Conservation (phyloP, 306 rosid genomes). For the Glycine tomentella region DNA sequence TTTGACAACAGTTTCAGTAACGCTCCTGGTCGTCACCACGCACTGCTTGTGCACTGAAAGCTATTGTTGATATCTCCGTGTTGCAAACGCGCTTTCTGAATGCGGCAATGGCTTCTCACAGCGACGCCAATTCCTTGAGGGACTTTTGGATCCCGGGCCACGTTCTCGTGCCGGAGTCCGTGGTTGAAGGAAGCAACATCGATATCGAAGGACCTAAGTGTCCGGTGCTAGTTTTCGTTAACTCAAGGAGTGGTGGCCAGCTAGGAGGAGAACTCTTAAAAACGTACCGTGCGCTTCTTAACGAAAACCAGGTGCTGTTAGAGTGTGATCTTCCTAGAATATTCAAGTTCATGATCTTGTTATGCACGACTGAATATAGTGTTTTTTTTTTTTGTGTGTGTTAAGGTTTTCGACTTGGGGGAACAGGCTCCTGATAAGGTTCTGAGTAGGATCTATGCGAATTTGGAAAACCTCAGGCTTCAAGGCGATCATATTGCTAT, state of each 20-base stretch:
- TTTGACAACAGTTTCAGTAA: neutral
- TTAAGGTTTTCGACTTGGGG: constrained; percentile 90
- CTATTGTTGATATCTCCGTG: neutral
- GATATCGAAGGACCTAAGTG: constrained; percentile 56
- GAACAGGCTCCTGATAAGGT: constrained; percentile 80
- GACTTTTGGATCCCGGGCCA: constrained; percentile 71
- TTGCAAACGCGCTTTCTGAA: neutral
- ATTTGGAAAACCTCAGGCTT: constrained; percentile 65
- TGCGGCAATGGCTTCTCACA: constrained; percentile 56
- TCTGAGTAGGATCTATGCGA: constrained; percentile 66
- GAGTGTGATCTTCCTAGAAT: neutral
- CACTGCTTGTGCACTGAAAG: neutral
- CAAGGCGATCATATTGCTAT: constrained; percentile 69
- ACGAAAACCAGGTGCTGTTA: constrained; percentile 64
- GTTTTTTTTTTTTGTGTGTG: constrained; percentile 9
- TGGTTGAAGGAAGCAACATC: constrained; percentile 34
- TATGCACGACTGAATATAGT: constrained; percentile 35
- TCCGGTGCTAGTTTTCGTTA: constrained; percentile 88
- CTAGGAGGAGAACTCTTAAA: constrained; percentile 80
- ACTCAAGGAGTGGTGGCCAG: constrained; percentile 96
- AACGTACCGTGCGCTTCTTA: constrained; percentile 73
- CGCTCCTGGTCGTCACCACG: neutral
- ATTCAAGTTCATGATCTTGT: neutral
- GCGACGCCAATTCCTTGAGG: constrained; percentile 50
- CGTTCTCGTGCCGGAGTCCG: constrained; percentile 59